Evolutionary conservation across 2,329 filamentous ascomycete genomes (phyloP).

Genomic region (Phoma herbarum): DNA sequence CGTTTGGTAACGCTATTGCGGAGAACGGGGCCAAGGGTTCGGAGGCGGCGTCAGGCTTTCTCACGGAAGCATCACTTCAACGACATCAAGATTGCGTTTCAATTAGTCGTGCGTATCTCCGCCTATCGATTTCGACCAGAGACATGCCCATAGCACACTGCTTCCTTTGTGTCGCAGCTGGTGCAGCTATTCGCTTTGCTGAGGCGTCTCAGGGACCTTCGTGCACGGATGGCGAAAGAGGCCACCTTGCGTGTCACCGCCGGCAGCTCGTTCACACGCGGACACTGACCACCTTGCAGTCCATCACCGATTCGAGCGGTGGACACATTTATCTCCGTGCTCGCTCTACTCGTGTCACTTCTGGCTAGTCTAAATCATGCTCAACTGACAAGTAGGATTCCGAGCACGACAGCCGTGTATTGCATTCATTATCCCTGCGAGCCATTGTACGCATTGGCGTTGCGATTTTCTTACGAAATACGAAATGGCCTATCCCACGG

Average conservation of each 20-base stretch:
- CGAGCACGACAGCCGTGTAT: neutral
- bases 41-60: slow-evolving; percentile 21
- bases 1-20: slow-evolving; percentile 32
- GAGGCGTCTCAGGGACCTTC: slow-evolving; percentile 20
- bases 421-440: neutral
- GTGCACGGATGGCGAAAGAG: slow-evolving; percentile 31
- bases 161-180: neutral
- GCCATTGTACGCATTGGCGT: neutral
- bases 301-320: slow-evolving; percentile 7
- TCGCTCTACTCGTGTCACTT: slow-evolving; percentile 10
- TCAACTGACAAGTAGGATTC: neutral
- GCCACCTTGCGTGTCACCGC: slow-evolving; percentile 29
- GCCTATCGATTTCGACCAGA: neutral
- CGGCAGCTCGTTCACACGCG: slow-evolving; percentile 26
- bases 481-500: slow-evolving; percentile 15
- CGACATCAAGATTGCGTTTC: neutral
- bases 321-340: slow-evolving; percentile 5
- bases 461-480: slow-evolving; percentile 12
- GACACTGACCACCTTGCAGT: slow-evolving; percentile 23
- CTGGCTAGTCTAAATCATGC: neutral
- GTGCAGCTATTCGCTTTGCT: slow-evolving; percentile 2
- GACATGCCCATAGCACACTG: neutral
- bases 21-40: slow-evolving; percentile 23
- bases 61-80: neutral
- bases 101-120: neutral